Base-by-base conservation (phyloP, 257 asterid genomes). In the Rehmannia glutinosa region DNA sequence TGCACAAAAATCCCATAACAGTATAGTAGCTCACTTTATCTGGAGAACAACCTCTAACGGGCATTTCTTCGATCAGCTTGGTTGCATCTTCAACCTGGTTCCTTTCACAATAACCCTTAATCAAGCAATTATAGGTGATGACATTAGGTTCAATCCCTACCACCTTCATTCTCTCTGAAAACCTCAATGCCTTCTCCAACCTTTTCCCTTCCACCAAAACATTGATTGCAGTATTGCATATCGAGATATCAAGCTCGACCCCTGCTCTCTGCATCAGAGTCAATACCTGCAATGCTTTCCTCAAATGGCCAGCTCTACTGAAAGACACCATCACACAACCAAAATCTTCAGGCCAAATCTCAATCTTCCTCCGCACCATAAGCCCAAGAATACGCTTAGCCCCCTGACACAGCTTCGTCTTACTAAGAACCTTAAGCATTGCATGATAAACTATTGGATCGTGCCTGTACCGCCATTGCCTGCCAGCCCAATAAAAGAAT, bases 401-500 rank as follows among this genome's bases (percentile, higher is more conserved):
- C 65, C 94, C 96, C 75, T 93, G 97, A 28, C 99, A 93, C 75
- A 93, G 71, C 80, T 88, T 90, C 45, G 97, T 93, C 82, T 78
- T 93, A 59, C 95, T 74, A 8, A 93, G 86, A 73, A 86, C 76
- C 59, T 79, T 80, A 62, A 93, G 97, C 96, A 93, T 83, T 42
- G 64, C 81, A 76, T 81, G 84, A 77, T 93, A 93, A 58, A 88
- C 94, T 23, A 82, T 45, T 8, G 85, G 87, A 66, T 90, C 75
- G 66, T 90, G 99, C 59, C 80, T 81, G 65, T 93, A 93, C 8
- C 96, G 76, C 99, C 96, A 93, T 75, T 90, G 99, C 81, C 85
- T 70, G 65, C 83, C 90, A 38, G 97, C 99, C 99, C 96, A 93
- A 55, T 87, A 79, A 36, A 93, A 93, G 85, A 93, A 88, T 11